Percentiles rank a stretch among this genome's conserved stretches.
These are phyloP conservation scores for Aspergillus ustus DNA, from an alignment of 2,329 filamentous ascomycete genomes.

Conservation along the genomic window DNA sequence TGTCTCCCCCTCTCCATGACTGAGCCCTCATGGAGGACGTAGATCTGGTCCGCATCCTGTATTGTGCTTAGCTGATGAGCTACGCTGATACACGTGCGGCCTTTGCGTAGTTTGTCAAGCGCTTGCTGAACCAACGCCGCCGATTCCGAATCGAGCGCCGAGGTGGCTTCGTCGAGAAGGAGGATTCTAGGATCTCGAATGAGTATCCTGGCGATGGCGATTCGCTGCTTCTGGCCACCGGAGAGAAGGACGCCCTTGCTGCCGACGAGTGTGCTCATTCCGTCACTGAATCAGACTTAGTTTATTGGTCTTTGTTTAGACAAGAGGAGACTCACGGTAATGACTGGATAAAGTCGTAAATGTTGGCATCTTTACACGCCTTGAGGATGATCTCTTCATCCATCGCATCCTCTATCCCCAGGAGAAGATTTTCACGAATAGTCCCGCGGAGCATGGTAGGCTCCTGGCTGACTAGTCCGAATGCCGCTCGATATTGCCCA, in stretches of 20 bases:
- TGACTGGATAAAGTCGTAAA: conserved; percentile 88
- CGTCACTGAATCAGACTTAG: conserved; percentile 59
- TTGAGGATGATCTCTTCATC: conserved; percentile 73
- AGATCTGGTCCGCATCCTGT: conserved; percentile 91
- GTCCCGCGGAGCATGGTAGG: conserved; percentile 93
- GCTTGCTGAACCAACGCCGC: conserved; percentile 67
- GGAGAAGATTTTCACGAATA: conserved; percentile 85
- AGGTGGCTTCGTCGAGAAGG: conserved; percentile 76
- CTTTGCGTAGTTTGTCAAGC: conserved; percentile 80
- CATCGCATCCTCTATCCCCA: conserved; percentile 72
- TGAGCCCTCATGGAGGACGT: conserved; percentile 89
- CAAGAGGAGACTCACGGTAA: conserved; percentile 60
- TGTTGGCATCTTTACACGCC: conserved; percentile 88
- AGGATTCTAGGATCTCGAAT: conserved; percentile 90
- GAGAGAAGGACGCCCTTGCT: conserved; percentile 83
- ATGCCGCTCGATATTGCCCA: conserved; percentile 81
- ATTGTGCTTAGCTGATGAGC: conserved; percentile 92
- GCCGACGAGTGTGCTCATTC: conserved; percentile 85
- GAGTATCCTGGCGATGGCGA: conserved; percentile 89
- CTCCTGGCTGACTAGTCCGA: conserved; percentile 91
- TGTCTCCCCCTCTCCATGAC: conserved; percentile 87
- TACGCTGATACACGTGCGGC: conserved; percentile 89
- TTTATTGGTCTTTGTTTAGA: background rate
- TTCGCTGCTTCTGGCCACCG: conserved; percentile 92
- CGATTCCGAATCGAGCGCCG: conserved; percentile 55